Percentiles rank a stretch among this genome's conserved stretches.
Evolutionary conservation across 73 alveolate species (phyloP).

Genomic region (Paramecium caudatum): DNA sequence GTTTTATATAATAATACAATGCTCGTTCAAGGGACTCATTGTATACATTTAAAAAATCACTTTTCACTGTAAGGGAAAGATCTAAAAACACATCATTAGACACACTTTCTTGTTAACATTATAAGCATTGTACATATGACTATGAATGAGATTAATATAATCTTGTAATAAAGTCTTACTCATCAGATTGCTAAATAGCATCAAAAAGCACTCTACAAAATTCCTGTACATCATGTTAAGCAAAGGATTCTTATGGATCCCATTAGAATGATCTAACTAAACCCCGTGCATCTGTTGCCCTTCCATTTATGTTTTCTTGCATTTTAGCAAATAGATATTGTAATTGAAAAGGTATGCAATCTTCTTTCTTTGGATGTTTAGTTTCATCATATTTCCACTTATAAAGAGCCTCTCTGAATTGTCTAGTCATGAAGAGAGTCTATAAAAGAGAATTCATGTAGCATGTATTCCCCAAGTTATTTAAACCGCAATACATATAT

Average conservation of each 20-base stretch:
- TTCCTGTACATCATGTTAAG: conserved; percentile 88
- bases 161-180: conserved; percentile 84
- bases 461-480: conserved; percentile 98
- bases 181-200: conserved; percentile 91
- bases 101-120: conserved; percentile 90
- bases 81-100: conserved; percentile 86
- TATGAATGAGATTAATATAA: conserved; percentile 89
- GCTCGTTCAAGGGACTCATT: conserved; percentile 92
- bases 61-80: conserved; percentile 92
- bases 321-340: conserved; percentile 83
- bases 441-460: conserved; percentile 96
- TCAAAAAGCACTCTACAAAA: conserved; percentile 96
- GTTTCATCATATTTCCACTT: conserved; percentile 76
- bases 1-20: conserved; percentile 91
- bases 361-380: conserved; percentile 79
- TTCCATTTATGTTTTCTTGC: conserved; percentile 67
- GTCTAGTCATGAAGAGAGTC: conserved; percentile 95
- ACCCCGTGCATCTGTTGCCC: conserved; percentile 78
- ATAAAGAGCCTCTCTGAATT: conserved; percentile 83
- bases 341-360: conserved; percentile 84
- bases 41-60: conserved; percentile 89
- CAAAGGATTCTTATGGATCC: conserved; percentile 80
- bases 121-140: conserved; percentile 89
- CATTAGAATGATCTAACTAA: conserved; percentile 85
- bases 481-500: conserved; percentile 84